Evolutionary conservation across 2,329 filamentous ascomycete genomes (phyloP).

Genomic region (Ophiocordyceps camponoti-rufipedis): DNA sequence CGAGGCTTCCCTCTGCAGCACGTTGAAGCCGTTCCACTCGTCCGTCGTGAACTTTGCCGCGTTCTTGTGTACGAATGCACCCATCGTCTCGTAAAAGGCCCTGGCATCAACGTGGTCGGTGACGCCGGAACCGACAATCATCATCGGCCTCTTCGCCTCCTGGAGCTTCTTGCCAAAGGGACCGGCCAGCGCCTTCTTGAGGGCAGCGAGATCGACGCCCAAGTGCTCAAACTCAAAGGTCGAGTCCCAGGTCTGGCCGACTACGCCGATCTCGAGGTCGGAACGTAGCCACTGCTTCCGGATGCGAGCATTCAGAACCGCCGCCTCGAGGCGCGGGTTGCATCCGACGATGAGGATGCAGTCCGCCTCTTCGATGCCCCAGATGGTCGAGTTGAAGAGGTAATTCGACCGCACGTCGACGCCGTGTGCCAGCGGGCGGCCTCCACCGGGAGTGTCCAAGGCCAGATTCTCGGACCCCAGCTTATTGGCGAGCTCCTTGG

Average conservation of each 20-base stretch:
- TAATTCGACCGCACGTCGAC: slow-evolving; percentile 89
- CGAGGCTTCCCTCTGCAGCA: slow-evolving; percentile 85
- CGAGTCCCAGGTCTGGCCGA: slow-evolving; percentile 80
- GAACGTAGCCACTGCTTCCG: slow-evolving; percentile 96
- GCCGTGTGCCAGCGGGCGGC: slow-evolving; percentile 73
- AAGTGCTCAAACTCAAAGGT: slow-evolving; percentile 94
- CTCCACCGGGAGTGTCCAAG: slow-evolving; percentile 74
- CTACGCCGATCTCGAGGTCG: slow-evolving; percentile 78
- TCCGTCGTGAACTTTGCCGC: slow-evolving; percentile 68
- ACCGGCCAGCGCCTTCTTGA: slow-evolving; percentile 74
- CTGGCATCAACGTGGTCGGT: slow-evolving; percentile 84
- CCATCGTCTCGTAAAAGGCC: slow-evolving; percentile 81
- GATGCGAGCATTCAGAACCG: slow-evolving; percentile 88
- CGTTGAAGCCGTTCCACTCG: slow-evolving; percentile 96
- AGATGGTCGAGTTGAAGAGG: slow-evolving; percentile 89
- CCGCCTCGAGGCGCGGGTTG: slow-evolving; percentile 89
- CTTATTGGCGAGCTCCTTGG: slow-evolving; percentile 94
- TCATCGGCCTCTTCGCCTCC: slow-evolving; percentile 82
- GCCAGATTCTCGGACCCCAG: slow-evolving; percentile 92
- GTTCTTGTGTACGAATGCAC: slow-evolving; percentile 85
- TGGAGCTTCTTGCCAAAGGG: slow-evolving; percentile 86
- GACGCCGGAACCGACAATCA: slow-evolving; percentile 82
- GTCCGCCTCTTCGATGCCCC: slow-evolving; percentile 86
- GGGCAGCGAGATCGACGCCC: slow-evolving; percentile 55
- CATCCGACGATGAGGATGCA: slow-evolving; percentile 82